These are phyloP conservation scores for Xylaria palmicola DNA, from an alignment of 495 filamentous ascomycete species.

Conservation along the genomic window DNA sequence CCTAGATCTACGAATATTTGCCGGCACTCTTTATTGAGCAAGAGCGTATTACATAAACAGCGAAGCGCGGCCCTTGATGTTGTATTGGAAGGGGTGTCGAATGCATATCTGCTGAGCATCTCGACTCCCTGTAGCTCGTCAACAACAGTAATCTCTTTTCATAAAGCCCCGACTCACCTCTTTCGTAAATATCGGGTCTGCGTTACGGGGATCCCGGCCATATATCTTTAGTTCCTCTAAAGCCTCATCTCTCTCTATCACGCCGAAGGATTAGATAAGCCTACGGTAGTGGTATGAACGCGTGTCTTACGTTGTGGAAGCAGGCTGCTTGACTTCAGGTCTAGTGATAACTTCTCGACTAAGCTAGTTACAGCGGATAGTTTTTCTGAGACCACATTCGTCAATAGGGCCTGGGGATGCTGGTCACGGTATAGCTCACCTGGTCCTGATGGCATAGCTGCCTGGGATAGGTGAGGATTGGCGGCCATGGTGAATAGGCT, in stretches of 20 bases:
- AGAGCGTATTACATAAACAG: slow-evolving; percentile 82
- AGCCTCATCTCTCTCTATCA: slow-evolving; percentile 57
- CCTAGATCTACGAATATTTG: slow-evolving; percentile 82
- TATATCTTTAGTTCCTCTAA: slow-evolving; percentile 78
- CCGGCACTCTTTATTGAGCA: slow-evolving; percentile 68
- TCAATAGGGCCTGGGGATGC: slow-evolving; percentile 10
- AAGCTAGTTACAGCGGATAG: slow-evolving; percentile 60
- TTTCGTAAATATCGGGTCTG: slow-evolving; percentile 78
- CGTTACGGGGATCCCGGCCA: slow-evolving; percentile 66
- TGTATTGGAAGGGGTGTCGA: slow-evolving; percentile 57
- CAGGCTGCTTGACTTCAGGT: slow-evolving; percentile 55
- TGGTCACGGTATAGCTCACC: slow-evolving; percentile 15
- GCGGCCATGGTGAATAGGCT: slow-evolving; percentile 18
- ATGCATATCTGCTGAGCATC: slow-evolving; percentile 67
- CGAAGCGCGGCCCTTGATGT: slow-evolving; percentile 77
- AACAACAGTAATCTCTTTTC: background rate
- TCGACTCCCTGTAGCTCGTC: slow-evolving; percentile 65
- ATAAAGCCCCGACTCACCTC: slow-evolving; percentile 49
- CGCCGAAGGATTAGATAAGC: slow-evolving; percentile 12
- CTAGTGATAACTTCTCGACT: slow-evolving; percentile 56
- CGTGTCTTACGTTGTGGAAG: slow-evolving; percentile 54
- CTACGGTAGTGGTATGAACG: background rate
- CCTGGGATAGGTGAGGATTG: slow-evolving; percentile 15
- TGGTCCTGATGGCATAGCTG: slow-evolving; percentile 24
- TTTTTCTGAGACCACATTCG: slow-evolving; percentile 52